Conservation (phyloP, 1,139 yeast species). For the Scheffersomyces illinoinensis region DNA sequence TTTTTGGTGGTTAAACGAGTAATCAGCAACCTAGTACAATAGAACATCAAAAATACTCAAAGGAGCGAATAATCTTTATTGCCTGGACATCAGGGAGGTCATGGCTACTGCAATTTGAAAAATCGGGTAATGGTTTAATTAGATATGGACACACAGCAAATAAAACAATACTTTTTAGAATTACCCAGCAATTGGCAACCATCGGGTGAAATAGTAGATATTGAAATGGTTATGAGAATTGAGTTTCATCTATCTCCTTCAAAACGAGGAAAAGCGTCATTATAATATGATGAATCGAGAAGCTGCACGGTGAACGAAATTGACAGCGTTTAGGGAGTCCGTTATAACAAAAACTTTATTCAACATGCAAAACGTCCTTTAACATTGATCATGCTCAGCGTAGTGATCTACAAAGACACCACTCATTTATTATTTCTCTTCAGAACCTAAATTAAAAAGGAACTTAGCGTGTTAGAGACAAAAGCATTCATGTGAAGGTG, state of each 20-base stretch:
- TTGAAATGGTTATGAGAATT: too few species aligned
- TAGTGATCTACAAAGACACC: not conserved
- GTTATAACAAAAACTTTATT: too few species aligned
- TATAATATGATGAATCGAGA: too few species aligned
- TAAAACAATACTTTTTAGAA: too few species aligned
- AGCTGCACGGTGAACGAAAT: too few species aligned
- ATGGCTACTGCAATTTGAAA: not conserved
- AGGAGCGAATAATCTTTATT: too few species aligned
- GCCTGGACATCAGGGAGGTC: not conserved
- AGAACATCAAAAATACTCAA: not conserved
- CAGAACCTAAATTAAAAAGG: constrained; percentile 6
- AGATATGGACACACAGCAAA: not conserved
- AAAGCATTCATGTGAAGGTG: not conserved
- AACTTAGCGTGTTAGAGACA: not conserved
- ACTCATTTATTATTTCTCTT: not conserved
- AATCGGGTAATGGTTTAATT: not conserved
- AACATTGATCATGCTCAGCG: not conserved
- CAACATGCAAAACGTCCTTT: not conserved
- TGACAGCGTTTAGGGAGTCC: too few species aligned
- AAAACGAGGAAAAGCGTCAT: too few species aligned
- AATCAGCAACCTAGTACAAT: not conserved
- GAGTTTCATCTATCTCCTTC: too few species aligned
- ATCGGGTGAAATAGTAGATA: too few species aligned
- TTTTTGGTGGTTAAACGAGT: not conserved
- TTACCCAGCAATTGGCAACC: too few species aligned